phyloP scores from a whole-genome alignment of 768 basidiomycete species.

The Tephrocybe sp. region DNA sequence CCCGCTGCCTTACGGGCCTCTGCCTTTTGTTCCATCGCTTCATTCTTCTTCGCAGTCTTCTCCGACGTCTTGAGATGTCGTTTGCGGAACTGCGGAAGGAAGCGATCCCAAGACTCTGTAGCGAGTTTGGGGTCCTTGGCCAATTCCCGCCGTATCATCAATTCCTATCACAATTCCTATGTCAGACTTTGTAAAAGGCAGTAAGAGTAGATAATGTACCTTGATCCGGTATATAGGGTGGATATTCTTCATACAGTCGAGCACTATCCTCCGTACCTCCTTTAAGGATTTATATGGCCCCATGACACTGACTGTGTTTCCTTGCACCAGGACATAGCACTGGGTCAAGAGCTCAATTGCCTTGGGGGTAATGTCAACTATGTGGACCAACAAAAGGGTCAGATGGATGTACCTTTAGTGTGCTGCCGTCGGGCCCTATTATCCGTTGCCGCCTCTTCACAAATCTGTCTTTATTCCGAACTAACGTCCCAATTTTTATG shows the following conservation, averaged over 20 bases:
- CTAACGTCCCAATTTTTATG: constrained; percentile 94
- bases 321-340: constrained; percentile 97
- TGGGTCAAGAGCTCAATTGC: constrained; percentile 96
- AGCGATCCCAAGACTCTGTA: constrained; percentile 94
- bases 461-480: constrained; percentile 95
- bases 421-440: constrained; percentile 96
- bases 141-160: constrained; percentile 97
- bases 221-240: constrained; percentile 99
- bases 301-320: constrained; percentile 98
- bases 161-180: constrained; percentile 55
- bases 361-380: constrained; percentile 36
- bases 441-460: constrained; percentile 96
- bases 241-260: constrained; percentile 99
- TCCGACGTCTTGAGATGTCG: constrained; percentile 91
- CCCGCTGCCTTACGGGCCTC: constrained; percentile 71
- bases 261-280: constrained; percentile 93
- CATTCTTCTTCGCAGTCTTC: constrained; percentile 91
- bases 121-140: constrained; percentile 98
- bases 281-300: constrained; percentile 94
- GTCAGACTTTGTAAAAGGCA: neutral
- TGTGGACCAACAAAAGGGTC: neutral
- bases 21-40: constrained; percentile 56
- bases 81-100: constrained; percentile 94
- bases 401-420: constrained; percentile 75
- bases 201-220: constrained; percentile 35